Evolutionary conservation across 140 eudicot species (phyloP), one percentile per base, ranked within the genome.

Genomic region (Oenanthe javanica): DNA sequence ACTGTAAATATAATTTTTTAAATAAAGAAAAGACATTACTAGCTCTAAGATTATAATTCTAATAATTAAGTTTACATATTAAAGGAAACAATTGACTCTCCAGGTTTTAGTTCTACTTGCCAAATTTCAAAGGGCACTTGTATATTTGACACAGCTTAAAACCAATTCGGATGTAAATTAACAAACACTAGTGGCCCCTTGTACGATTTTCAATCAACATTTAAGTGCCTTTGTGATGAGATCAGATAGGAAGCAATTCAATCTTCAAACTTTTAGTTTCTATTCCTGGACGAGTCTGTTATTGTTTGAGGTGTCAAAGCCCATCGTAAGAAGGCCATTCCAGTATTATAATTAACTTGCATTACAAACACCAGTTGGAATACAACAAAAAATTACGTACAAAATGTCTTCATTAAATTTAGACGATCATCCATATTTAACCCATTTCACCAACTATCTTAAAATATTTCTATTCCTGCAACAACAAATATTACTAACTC

Each of bases 401-500:
- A n/a, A 10, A n/a, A 61, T 19, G 14, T 21, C 63, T 61, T n/a
- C 2, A 61, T 7, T n/a, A 61, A 61, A 61, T 61, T n/a, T n/a
- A 61, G 31, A n/a, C 6, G 14, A n/a, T 42, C 45, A 42, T n/a
- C n/a, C n/a, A n/a, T n/a, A n/a, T 42, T 42, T 42, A 4, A 42
- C 45, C 45, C 4, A 42, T 42, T 42, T 42, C 45, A 42, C 36
- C 36, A 61, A 61, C 69, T 18, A n/a, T 8, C 9, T 19, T 40
- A 43, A 84, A n/a, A 48, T 5, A 69, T 25, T 46, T 36, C 18
- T 18, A 71, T 10, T 73, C 55, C 43, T 15, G 49, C 15, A 14
- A 15, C 55, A n/a, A n/a, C 31, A 19, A 9, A n/a, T 61, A n/a
- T 61, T 67, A 66, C 49, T 61, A 9, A 74, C 93, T 96, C 87